phyloP scores from a whole-genome alignment of 1,284 basidiomycete genomes.

The Ustilago bromivora region DNA sequence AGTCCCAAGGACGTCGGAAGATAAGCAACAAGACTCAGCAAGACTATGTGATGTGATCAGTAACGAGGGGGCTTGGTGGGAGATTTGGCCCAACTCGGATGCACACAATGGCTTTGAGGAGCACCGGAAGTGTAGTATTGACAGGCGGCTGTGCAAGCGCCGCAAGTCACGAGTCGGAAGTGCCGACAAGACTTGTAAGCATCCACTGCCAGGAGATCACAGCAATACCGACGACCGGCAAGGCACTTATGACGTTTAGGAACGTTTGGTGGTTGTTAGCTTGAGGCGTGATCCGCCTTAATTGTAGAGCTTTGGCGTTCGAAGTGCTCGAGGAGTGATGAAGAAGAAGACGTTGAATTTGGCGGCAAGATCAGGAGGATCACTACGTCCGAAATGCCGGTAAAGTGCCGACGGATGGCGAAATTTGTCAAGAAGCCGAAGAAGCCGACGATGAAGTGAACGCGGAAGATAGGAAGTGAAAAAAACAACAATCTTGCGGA shows the following conservation, averaged over 20 bases:
- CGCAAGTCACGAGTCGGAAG: conserved; percentile 5
- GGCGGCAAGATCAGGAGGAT: neutral
- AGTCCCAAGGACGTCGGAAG: neutral
- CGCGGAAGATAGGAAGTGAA: neutral
- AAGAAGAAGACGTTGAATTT: neutral
- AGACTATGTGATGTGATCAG: neutral
- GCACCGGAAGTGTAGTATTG: neutral
- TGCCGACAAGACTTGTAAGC: conserved; percentile 7
- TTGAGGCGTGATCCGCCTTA: conserved; percentile 3
- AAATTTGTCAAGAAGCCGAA: conserved; percentile 4
- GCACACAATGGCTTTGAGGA: neutral
- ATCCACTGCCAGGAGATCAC: neutral
- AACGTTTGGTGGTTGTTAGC: neutral
- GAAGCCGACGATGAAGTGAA: neutral
- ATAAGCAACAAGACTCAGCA: neutral
- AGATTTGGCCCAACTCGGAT: neutral
- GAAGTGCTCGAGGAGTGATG: neutral
- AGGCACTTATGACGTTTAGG: neutral
- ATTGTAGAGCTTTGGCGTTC: neutral
- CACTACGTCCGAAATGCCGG: neutral
- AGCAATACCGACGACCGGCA: conserved; percentile 15
- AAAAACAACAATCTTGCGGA: neutral
- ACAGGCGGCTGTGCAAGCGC: neutral
- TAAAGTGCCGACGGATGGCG: neutral
- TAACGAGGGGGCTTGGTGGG: neutral